Evolutionary conservation across 805 yeast genomes (phyloP).

Genomic region (Saturnispora zaruensis): DNA sequence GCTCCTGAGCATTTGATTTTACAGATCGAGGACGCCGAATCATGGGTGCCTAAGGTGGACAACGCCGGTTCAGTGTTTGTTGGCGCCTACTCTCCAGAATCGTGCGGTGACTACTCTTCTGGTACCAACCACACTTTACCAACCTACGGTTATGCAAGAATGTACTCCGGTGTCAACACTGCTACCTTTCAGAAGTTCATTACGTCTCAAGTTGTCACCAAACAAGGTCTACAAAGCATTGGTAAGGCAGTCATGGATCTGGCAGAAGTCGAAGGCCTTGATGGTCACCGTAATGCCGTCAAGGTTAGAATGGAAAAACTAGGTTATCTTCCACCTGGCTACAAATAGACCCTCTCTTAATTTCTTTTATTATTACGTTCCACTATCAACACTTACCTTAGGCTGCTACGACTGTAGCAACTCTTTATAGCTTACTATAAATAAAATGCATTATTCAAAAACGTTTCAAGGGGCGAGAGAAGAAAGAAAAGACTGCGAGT

Average conservation of each 20-base stretch:
- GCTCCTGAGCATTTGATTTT: constrained; percentile 98
- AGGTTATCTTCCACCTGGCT: constrained; percentile 33
- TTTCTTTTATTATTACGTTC: not conserved
- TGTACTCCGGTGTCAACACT: constrained; percentile 95
- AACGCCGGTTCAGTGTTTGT: constrained; percentile 97
- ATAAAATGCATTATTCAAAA: not conserved
- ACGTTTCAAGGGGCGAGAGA: not conserved
- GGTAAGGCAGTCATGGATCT: constrained; percentile 96
- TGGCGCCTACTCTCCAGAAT: constrained; percentile 93
- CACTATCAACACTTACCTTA: not conserved
- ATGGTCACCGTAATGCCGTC: constrained; percentile 96
- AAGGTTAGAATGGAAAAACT: constrained; percentile 85
- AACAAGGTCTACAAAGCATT: constrained; percentile 75
- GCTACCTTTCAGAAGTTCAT: constrained; percentile 91
- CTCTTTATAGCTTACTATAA: not conserved
- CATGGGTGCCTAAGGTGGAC: constrained; percentile 63
- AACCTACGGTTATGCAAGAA: constrained; percentile 96
- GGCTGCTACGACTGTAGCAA: not conserved
- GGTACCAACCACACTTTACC: constrained; percentile 99
- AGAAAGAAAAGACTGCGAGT: not conserved
- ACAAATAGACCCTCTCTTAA: not conserved
- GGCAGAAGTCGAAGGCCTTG: constrained; percentile 94
- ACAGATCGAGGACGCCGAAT: constrained; percentile 73
- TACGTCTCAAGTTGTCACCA: constrained; percentile 85
- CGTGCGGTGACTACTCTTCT: constrained; percentile 95